These are phyloP conservation scores for Curvularia sp. DNA, from an alignment of 2,329 filamentous ascomycete genomes.

Conservation along the genomic window DNA sequence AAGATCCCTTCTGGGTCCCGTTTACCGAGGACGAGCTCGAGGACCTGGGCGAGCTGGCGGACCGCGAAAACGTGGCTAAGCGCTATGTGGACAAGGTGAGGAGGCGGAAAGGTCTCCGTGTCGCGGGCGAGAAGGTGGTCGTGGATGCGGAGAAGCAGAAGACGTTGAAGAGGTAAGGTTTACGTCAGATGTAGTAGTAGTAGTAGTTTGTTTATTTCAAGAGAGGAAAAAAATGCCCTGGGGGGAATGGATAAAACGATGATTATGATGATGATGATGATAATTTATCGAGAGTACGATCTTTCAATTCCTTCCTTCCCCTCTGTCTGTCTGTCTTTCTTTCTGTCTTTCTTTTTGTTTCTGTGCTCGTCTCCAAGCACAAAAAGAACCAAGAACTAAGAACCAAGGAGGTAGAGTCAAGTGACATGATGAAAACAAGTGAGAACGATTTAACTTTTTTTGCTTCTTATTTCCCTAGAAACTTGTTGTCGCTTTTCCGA, in stretches of 20 bases:
- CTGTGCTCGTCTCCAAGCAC: too few relatives aligned
- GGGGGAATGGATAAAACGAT: not conserved
- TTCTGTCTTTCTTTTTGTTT: not conserved
- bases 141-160: conserved; percentile 93
- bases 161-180: conserved; percentile 70
- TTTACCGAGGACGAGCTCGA: conserved; percentile 96
- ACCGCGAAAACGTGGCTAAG: conserved; percentile 95
- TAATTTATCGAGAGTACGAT: too few relatives aligned
- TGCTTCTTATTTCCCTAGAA: too few relatives aligned
- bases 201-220: too few relatives aligned
- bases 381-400: too few relatives aligned
- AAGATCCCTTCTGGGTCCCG: conserved; percentile 98
- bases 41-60: conserved; percentile 91
- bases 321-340: too few relatives aligned
- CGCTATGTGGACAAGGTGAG: conserved; percentile 92
- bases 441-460: too few relatives aligned
- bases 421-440: too few relatives aligned
- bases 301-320: too few relatives aligned
- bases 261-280: not conserved
- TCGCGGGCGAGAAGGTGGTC: conserved; percentile 70
- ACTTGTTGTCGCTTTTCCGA: too few relatives aligned
- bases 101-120: conserved; percentile 83
- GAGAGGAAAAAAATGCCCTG: not conserved
- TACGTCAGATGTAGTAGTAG: too few relatives aligned
- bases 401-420: too few relatives aligned